Conservation (phyloP, 495 filamentous ascomycete species). For the Daldinia vernicosa region DNA sequence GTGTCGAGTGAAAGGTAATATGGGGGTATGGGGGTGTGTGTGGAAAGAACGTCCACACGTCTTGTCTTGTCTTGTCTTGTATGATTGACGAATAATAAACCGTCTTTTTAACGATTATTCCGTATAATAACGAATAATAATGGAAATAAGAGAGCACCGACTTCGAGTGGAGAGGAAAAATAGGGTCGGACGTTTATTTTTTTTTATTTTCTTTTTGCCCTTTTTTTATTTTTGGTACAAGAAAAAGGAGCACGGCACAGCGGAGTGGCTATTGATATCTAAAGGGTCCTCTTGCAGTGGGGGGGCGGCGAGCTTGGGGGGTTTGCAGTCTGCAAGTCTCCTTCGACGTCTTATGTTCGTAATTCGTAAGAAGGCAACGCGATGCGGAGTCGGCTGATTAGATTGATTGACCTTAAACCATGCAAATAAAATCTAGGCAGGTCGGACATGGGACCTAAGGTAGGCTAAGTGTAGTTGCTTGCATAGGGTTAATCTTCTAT, state of each 20-base stretch:
- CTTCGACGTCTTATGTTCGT: conserved; percentile 30
- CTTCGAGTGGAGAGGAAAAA: conserved; percentile 24
- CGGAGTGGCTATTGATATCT: conserved; percentile 31
- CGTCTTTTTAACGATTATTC: conserved; percentile 34
- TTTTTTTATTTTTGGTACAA: conserved; percentile 3
- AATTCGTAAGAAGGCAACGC: too few species aligned
- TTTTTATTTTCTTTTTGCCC: conserved; percentile 6
- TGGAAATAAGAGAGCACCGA: conserved; percentile 23
- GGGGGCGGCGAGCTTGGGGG: conserved; percentile 11
- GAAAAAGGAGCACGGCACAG: conserved; percentile 4
- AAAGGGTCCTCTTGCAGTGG: conserved; percentile 21
- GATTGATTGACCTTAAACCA: conserved; percentile 24
- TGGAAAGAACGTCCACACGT: conserved; percentile 23
- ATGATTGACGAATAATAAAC: conserved; percentile 26
- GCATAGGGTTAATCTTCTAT: conserved; percentile 21
- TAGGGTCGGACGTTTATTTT: conserved; percentile 4
- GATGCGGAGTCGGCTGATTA: conserved; percentile 43
- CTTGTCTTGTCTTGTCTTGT: conserved; percentile 30
- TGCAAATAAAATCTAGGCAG: conserved; percentile 32
- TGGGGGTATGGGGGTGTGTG: conserved; percentile 24
- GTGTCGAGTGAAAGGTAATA: conserved; percentile 26
- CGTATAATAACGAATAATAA: conserved; percentile 35
- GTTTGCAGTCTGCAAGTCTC: background rate
- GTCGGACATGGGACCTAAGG: conserved; percentile 24
- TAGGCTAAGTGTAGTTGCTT: conserved; percentile 23